Base-by-base conservation (phyloP, 257 asterid genomes). In the Henckelia pumila region DNA sequence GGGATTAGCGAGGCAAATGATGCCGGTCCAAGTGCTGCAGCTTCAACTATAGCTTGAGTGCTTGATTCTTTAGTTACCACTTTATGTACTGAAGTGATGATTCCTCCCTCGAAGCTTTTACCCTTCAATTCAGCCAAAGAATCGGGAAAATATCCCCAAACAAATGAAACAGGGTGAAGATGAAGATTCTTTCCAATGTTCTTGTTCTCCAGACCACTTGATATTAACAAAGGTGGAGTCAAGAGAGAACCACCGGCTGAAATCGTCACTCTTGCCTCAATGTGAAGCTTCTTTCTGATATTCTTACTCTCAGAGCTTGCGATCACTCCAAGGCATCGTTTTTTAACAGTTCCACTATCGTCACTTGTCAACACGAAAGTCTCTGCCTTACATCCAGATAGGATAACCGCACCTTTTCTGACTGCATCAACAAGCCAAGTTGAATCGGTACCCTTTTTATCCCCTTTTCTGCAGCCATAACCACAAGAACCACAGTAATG, bases 371-470 rank as follows among this genome's bases (percentile, higher is more conserved):
- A 60, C 0, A 89, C 59, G 70, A 89, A 73, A 52, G 26, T 80
- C 47, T 92, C 89, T 1, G 90, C 98, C 69, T 78, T 80, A 25
- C 94, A 89, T 56, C 97, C 94, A 1, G 96, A 63, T 68, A 92
- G 53, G 73, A 92, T 85, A 6, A 92, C 87, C 0, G 97, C 95
- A 3, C 91, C 90, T 4, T 84, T 72, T 8, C 75, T 23, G 8
- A 92, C 97, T 17, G 98, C 98, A 63, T 92, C 97, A 3, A 88
- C 94, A 0, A 92, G 87, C 93, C 95, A 92, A 6, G 98, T 92
- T 33, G 91, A 60, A 24, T 86, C 95, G 0, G 89, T 71, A 25
- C 98, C 98, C 56, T 82, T 89, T 70, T 92, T 92, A 58, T 88
- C 96, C 11, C 97, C 98, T 52, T 83, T 78, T 78, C 80, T 83